Evolutionary conservation across 805 yeast genomes (phyloP).

Genomic region (Isabelozyma rhagii): DNA sequence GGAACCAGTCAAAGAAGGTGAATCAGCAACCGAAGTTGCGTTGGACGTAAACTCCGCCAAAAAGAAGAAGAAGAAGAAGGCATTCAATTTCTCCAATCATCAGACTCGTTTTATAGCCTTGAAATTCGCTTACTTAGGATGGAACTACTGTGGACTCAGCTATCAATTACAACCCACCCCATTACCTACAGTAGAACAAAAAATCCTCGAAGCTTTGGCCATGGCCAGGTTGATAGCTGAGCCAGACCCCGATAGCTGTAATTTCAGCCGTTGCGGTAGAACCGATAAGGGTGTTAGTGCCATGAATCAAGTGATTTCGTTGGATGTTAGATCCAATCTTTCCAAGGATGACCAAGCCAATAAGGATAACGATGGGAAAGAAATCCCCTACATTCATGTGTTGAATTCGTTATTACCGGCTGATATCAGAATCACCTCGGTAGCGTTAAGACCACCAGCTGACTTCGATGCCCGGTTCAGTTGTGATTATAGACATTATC

Average conservation of each 20-base stretch:
- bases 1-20: not conserved
- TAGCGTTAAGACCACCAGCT: conserved; percentile 78
- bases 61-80: conserved; percentile 29
- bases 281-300: conserved; percentile 98
- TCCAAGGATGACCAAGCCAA: conserved; percentile 58
- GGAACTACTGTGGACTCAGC: conserved; percentile 92
- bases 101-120: conserved; percentile 71
- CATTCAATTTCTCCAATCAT: conserved; percentile 65
- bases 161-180: conserved; percentile 73
- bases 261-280: conserved; percentile 88
- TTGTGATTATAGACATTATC: conserved; percentile 81
- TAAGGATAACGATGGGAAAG: conserved; percentile 56
- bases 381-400: conserved; percentile 71
- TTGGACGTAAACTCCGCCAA: not conserved
- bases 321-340: conserved; percentile 69
- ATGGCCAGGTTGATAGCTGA: conserved; percentile 64
- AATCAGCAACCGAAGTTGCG: not conserved
- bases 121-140: conserved; percentile 84
- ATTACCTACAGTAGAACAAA: conserved; percentile 83
- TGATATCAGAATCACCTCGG: conserved; percentile 79
- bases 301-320: conserved; percentile 86
- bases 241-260: conserved; percentile 56
- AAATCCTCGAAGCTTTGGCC: conserved; percentile 66
- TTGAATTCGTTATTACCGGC: conserved; percentile 75
- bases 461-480: conserved; percentile 91